These are phyloP conservation scores for Lignosus rhinocerotis DNA, from an alignment of 1,284 basidiomycete genomes.

Conservation along the genomic window DNA sequence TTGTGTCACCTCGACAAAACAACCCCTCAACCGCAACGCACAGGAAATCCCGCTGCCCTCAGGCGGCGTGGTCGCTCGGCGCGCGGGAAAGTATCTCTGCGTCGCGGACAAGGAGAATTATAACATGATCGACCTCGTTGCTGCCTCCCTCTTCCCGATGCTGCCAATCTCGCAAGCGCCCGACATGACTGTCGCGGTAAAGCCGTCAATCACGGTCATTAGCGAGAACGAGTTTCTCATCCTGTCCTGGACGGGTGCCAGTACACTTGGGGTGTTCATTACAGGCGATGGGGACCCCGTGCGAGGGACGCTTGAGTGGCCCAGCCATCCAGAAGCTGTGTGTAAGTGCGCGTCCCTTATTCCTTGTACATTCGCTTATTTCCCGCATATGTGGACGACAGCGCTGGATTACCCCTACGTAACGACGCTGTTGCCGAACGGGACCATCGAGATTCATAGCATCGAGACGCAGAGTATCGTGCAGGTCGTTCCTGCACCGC, in stretches of 20 bases:
- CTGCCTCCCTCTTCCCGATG: slow-evolving; percentile 65
- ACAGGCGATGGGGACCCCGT: slow-evolving; percentile 85
- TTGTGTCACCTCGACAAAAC: not conserved
- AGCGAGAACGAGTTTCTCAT: slow-evolving; percentile 78
- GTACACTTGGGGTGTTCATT: slow-evolving; percentile 83
- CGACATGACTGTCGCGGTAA: slow-evolving; percentile 45
- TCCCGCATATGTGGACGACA: slow-evolving; percentile 30
- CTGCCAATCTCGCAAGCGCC: slow-evolving; percentile 75
- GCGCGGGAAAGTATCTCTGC: slow-evolving; percentile 69
- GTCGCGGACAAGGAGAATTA: slow-evolving; percentile 74
- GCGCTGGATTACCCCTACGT: slow-evolving; percentile 83
- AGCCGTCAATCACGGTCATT: slow-evolving; percentile 77
- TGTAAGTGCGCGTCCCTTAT: slow-evolving; percentile 50
- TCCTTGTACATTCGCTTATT: not conserved
- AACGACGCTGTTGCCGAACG: slow-evolving; percentile 75
- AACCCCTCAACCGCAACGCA: not conserved
- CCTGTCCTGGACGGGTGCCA: slow-evolving; percentile 74
- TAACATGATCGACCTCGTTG: slow-evolving; percentile 75
- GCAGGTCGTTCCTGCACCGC: slow-evolving; percentile 66
- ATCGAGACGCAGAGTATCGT: slow-evolving; percentile 74
- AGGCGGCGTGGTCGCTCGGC: slow-evolving; percentile 61
- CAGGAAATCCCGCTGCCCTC: slow-evolving; percentile 82
- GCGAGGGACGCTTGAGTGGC: slow-evolving; percentile 86
- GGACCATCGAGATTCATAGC: slow-evolving; percentile 80
- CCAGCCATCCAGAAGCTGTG: slow-evolving; percentile 72